phyloP scores from a whole-genome alignment of 495 filamentous ascomycete species.

The Annulohypoxylon bovei region DNA sequence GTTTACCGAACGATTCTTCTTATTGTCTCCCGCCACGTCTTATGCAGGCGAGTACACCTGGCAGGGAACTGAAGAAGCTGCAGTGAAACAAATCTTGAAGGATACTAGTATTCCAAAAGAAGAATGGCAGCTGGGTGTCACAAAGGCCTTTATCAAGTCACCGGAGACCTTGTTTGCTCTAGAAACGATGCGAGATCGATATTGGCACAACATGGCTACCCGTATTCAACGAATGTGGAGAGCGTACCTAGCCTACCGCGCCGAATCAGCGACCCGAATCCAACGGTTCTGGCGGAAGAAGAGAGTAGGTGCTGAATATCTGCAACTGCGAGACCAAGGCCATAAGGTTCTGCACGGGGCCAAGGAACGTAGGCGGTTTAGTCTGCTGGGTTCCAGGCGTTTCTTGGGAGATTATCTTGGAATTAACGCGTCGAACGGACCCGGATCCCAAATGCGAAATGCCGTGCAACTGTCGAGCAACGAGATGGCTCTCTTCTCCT shows the following conservation, averaged over 20 bases:
- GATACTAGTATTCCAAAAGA: slow-evolving; percentile 94
- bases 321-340: slow-evolving; percentile 89
- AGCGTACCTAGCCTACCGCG: slow-evolving; percentile 91
- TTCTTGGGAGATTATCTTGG: slow-evolving; percentile 98
- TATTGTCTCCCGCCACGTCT: slow-evolving; percentile 91
- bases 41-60: slow-evolving; percentile 98
- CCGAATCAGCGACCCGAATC: slow-evolving; percentile 91
- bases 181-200: slow-evolving; percentile 96
- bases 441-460: slow-evolving; percentile 81
- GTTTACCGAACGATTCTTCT: slow-evolving; percentile 96
- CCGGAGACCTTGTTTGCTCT: slow-evolving; percentile 97
- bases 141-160: slow-evolving; percentile 98
- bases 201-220: slow-evolving; percentile 99
- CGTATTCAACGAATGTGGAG: slow-evolving; percentile 97
- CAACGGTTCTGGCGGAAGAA: slow-evolving; percentile 95
- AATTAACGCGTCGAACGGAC: slow-evolving; percentile 79
- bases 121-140: slow-evolving; percentile 97
- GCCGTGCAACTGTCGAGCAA: slow-evolving; percentile 68
- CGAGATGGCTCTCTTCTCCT: slow-evolving; percentile 87
- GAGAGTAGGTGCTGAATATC: slow-evolving; percentile 84
- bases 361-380: slow-evolving; percentile 92
- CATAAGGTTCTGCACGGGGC: slow-evolving; percentile 81
- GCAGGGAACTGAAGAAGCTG: slow-evolving; percentile 84
- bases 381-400: slow-evolving; percentile 86
- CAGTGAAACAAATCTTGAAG: slow-evolving; percentile 92